phyloP scores from a whole-genome alignment of 2,329 filamentous ascomycete genomes.

The Dendryphion nanum region DNA sequence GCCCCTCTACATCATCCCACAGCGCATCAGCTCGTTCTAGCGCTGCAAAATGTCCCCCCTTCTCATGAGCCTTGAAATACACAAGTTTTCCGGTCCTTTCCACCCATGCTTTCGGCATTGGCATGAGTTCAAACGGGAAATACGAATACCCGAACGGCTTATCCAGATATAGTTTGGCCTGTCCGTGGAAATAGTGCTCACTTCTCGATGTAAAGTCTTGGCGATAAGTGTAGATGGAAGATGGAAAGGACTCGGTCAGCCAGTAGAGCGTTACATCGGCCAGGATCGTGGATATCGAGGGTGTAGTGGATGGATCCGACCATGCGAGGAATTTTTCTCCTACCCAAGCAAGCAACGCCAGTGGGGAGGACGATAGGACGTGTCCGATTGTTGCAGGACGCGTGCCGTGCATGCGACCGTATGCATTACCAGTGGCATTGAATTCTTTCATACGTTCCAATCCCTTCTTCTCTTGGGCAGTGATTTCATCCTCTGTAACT shows the following conservation, averaged over 20 bases:
- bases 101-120: slow-evolving; percentile 36
- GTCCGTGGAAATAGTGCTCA: slow-evolving; percentile 11
- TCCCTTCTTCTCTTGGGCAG: slow-evolving; percentile 38
- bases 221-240: slow-evolving; percentile 53
- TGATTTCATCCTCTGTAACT: slow-evolving; percentile 20
- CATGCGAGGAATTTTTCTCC: slow-evolving; percentile 58
- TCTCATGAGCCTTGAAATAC: slow-evolving; percentile 29
- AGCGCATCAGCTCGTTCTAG: slow-evolving; percentile 45
- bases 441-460: slow-evolving; percentile 43
- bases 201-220: slow-evolving; percentile 13
- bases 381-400: slow-evolving; percentile 58
- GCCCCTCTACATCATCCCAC: slow-evolving; percentile 47
- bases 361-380: slow-evolving; percentile 52
- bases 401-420: slow-evolving; percentile 54
- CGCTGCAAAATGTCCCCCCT: slow-evolving; percentile 55
- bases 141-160: slow-evolving; percentile 47
- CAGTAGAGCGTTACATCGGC: slow-evolving; percentile 55
- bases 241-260: slow-evolving; percentile 52
- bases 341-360: slow-evolving; percentile 59
- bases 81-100: slow-evolving; percentile 35
- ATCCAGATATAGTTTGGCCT: slow-evolving; percentile 25
- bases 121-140: slow-evolving; percentile 43
- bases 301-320: slow-evolving; percentile 43
- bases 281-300: slow-evolving; percentile 46
- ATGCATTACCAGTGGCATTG: slow-evolving; percentile 45